Evolutionary conservation across 441 rosid species (phyloP), one percentile per base, ranked within the genome.

Genomic region (Kokia cookei): DNA sequence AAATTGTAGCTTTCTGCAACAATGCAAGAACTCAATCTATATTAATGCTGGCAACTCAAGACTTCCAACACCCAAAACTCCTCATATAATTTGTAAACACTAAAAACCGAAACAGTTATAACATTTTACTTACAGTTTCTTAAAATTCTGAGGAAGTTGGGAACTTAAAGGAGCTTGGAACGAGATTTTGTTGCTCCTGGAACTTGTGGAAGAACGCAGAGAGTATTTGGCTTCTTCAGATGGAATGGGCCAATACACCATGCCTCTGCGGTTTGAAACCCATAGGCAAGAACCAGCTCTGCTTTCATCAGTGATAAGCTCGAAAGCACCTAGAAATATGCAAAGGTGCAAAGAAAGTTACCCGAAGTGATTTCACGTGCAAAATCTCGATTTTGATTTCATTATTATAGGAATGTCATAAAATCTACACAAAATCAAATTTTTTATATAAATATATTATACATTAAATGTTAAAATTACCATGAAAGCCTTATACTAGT

Each of bases 181-280:
- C 42, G 89, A 72, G 45, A 73, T 53, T 67, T 43, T 75, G 76
- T 43, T 75, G 76, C 77, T 91, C 15, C 69, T 77, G 72, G 88
- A 85, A 73, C 80, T 75, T 74, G 83, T 42, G 64, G 77, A 82
- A 69, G 85, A 87, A 51, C 47, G 83, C 85, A 88, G 42, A 71
- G 63, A 2, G 86, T 92, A 93, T 85, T 93, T 93, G 74, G 84
- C 85, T 83, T 85, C 75, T 82, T 96, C 99, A 35, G 58, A 58
- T 42, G 94, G 88, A 78, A 84, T 84, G 65, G 99, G 98, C 99
- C 98, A 93, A 85, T 93, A 96, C 80, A 92, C 94, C 85, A 91
- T 68, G 72, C 98, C 99, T 58, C 86, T 91, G 64, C 98, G 97
- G 60, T 86, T 90, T 51, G 97, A 86, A 77, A 96, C 86, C 98